Conservation (phyloP, 345 rosid genomes). For the Populus ilicifolia region DNA sequence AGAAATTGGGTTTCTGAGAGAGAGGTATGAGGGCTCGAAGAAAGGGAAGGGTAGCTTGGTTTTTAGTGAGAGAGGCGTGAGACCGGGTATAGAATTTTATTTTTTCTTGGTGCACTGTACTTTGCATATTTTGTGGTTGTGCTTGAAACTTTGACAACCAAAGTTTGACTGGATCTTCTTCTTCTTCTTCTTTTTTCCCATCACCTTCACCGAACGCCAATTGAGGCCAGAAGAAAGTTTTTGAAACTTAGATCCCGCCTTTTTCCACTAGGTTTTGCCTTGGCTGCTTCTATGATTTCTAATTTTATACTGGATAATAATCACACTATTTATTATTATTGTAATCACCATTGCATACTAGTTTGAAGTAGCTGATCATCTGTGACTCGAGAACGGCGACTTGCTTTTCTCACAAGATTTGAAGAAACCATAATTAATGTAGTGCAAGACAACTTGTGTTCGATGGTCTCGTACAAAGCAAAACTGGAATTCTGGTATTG, state of each 20-base stretch:
- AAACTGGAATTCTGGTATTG: background rate
- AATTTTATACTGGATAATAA: background rate
- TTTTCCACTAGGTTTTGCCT: background rate
- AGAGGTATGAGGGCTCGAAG: background rate
- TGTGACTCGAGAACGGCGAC: too few species aligned
- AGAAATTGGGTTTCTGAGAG: background rate
- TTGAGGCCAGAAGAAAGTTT: conserved; percentile 19
- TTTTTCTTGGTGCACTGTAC: conserved; percentile 6
- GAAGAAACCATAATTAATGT: too few species aligned
- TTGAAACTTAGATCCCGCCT: conserved; percentile 27
- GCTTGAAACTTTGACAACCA: conserved; percentile 25
- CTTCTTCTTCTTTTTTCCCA: background rate
- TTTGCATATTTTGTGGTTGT: conserved; percentile 4
- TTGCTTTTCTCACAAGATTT: too few species aligned
- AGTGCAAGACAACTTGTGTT: too few species aligned
- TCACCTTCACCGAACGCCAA: conserved; percentile 31
- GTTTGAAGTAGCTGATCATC: background rate
- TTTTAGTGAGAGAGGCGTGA: background rate
- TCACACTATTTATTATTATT: background rate
- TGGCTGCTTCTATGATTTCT: background rate
- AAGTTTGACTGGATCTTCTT: conserved; percentile 35
- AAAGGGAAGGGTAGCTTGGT: background rate
- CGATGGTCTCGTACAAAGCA: background rate
- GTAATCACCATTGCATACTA: background rate
- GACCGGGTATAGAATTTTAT: background rate